Conservation (phyloP, 1,139 yeast species). For the Candida labiduridarum region DNA sequence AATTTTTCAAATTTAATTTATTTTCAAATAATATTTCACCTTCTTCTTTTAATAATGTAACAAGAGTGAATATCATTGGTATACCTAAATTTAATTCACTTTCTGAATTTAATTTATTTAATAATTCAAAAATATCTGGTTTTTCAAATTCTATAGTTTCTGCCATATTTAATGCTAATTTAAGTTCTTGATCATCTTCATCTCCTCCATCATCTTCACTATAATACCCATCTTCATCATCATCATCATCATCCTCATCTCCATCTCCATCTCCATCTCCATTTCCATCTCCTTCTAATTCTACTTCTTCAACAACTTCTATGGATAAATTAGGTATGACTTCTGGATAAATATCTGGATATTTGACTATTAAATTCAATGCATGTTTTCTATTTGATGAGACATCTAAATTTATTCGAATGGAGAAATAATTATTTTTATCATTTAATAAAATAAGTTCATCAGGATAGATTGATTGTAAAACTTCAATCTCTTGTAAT, state of each 20-base stretch:
- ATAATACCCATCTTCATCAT: conserved; percentile 25
- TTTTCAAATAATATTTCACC: conserved; percentile 67
- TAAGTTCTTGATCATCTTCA: conserved; percentile 15
- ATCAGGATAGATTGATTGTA: conserved; percentile 91
- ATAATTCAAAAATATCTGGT: conserved; percentile 45
- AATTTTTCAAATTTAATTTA: conserved; percentile 59
- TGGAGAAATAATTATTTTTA: conserved; percentile 39
- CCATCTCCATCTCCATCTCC: conserved; percentile 21
- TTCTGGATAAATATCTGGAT: conserved; percentile 74
- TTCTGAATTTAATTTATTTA: conserved; percentile 50
- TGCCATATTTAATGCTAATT: conserved; percentile 37
- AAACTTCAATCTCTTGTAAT: conserved; percentile 75
- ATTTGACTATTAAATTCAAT: conserved; percentile 57
- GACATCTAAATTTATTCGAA: conserved; percentile 60
- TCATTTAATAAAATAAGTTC: conserved; percentile 57
- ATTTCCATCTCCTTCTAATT: conserved; percentile 27
- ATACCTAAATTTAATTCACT: conserved; percentile 83
- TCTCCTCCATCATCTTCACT: conserved; percentile 37
- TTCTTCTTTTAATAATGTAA: conserved; percentile 75
- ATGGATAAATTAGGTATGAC: conserved; percentile 59
- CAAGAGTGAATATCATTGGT: conserved; percentile 82
- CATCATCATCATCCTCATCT: conserved; percentile 45
- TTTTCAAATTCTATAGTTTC: conserved; percentile 56
- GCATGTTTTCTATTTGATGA: conserved; percentile 54
- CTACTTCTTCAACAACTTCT: conserved; percentile 35